Evolutionary conservation across 2,329 filamentous ascomycete species (phyloP).

Genomic region (Hypoxylon sp.): DNA sequence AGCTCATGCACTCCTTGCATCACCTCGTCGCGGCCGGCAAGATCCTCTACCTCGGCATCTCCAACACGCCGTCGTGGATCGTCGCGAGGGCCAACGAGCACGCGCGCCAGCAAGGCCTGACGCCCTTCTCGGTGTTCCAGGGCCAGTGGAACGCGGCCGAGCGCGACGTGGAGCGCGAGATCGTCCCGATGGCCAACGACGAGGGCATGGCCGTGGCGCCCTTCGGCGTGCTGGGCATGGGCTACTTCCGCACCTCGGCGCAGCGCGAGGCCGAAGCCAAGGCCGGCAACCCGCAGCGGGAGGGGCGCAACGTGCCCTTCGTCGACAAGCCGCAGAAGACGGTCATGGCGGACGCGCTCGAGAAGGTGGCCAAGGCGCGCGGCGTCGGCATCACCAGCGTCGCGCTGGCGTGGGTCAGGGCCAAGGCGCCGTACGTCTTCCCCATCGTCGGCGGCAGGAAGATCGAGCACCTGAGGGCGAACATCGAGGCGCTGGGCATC

Average conservation of each 20-base stretch:
- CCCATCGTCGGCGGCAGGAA: conserved; percentile 70
- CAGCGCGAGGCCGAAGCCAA: conserved; percentile 5
- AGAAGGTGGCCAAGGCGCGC: conserved; percentile 21
- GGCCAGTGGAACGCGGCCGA: conserved; percentile 67
- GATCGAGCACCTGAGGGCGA: conserved; percentile 67
- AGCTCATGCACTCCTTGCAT: conserved; percentile 44
- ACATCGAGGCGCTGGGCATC: conserved; percentile 65
- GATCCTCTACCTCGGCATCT: conserved; percentile 42
- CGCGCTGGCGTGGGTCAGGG: conserved; percentile 69
- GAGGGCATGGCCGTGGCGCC: conserved; percentile 66
- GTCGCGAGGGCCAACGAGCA: conserved; percentile 62
- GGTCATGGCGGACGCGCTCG: conserved; percentile 16
- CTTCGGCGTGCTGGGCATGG: conserved; percentile 60
- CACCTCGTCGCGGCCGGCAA: conserved; percentile 33
- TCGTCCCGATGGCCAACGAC: conserved; percentile 67
- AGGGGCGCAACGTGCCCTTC: conserved; percentile 18
- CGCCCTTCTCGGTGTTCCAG: conserved; percentile 71
- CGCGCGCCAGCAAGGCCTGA: conserved; percentile 67
- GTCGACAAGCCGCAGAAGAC: conserved; percentile 17
- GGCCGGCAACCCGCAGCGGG: background rate
- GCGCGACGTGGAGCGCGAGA: conserved; percentile 70
- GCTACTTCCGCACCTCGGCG: conserved; percentile 33
- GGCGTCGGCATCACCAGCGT: conserved; percentile 57
- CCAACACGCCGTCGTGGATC: conserved; percentile 64
- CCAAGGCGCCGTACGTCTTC: conserved; percentile 68